These are phyloP conservation scores for Ajuga chamaepitys DNA, from an alignment of 257 asterid species.

Conservation along the genomic window DNA sequence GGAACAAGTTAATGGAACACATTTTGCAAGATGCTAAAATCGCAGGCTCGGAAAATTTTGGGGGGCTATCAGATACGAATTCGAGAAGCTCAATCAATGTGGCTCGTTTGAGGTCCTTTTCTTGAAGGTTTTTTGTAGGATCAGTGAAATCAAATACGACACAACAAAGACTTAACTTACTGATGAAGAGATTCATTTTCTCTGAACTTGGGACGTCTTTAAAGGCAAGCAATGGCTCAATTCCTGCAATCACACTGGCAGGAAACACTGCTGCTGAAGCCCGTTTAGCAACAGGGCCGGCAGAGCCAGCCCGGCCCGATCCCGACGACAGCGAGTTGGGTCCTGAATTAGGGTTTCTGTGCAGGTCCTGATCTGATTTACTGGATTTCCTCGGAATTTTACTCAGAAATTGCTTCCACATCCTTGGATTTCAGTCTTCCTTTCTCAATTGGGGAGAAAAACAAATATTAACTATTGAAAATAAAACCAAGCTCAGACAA, in stretches of 20 bases:
- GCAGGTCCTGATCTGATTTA: constrained; percentile 36
- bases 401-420: constrained; percentile 60
- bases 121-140: constrained; percentile 41
- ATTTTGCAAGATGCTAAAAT: constrained; percentile 71
- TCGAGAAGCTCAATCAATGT: constrained; percentile 76
- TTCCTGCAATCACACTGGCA: constrained; percentile 53
- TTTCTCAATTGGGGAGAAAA: not conserved
- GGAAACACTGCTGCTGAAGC: constrained; percentile 63
- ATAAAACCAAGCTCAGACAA: constrained; percentile 1
- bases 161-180: constrained; percentile 82
- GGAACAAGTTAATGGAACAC: constrained; percentile 71
- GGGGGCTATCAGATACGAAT: constrained; percentile 54
- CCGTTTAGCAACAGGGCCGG: constrained; percentile 28
- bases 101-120: constrained; percentile 63
- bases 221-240: constrained; percentile 81
- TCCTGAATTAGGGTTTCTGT: constrained; percentile 31
- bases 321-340: constrained; percentile 3
- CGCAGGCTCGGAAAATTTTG: constrained; percentile 59
- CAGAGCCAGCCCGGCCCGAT: constrained; percentile 25
- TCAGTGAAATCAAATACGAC: constrained; percentile 73
- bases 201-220: constrained; percentile 66
- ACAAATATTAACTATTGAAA: not conserved
- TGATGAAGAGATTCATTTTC: constrained; percentile 72
- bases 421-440: constrained; percentile 16
- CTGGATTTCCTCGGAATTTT: constrained; percentile 55